phyloP scores from a whole-genome alignment of 2,329 filamentous ascomycete species.

The Rugonectria rugulosa region DNA sequence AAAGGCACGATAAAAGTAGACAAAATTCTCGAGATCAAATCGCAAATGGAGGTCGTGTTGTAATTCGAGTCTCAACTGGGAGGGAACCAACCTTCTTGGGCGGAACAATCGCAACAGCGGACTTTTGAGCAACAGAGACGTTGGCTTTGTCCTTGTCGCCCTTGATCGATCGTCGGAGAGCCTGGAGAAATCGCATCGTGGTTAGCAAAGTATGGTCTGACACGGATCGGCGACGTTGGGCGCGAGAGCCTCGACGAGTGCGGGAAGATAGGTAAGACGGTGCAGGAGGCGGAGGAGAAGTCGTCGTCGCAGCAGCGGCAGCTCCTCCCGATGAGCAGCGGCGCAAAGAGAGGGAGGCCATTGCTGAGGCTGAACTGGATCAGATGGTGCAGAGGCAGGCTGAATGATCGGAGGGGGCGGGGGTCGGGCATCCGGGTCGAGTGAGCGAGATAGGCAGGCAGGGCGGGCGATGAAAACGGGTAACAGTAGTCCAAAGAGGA shows the following conservation, averaged over 20 bases:
- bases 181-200: conserved; percentile 62
- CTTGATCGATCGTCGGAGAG: conserved; percentile 88
- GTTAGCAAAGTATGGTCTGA: conserved; percentile 47
- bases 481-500: neutral
- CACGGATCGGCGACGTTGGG: conserved; percentile 21
- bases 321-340: neutral
- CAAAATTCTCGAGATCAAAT: conserved; percentile 29
- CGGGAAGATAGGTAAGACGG: conserved; percentile 6
- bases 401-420: conserved; percentile 5
- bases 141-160: conserved; percentile 79
- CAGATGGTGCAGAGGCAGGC: neutral
- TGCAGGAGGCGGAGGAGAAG: conserved; percentile 3
- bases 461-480: conserved; percentile 8
- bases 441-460: conserved; percentile 6
- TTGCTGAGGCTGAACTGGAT: conserved; percentile 4
- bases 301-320: neutral
- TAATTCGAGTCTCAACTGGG: conserved; percentile 18
- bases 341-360: conserved; percentile 5
- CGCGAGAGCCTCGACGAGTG: conserved; percentile 19
- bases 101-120: conserved; percentile 86
- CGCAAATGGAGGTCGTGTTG: conserved; percentile 1
- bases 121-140: conserved; percentile 82
- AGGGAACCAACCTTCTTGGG: conserved; percentile 81
- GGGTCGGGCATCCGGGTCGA: conserved; percentile 10
- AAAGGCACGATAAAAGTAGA: conserved; percentile 15